Base-by-base conservation (phyloP, 257 asterid genomes). In the Osmanthus fragrans region DNA sequence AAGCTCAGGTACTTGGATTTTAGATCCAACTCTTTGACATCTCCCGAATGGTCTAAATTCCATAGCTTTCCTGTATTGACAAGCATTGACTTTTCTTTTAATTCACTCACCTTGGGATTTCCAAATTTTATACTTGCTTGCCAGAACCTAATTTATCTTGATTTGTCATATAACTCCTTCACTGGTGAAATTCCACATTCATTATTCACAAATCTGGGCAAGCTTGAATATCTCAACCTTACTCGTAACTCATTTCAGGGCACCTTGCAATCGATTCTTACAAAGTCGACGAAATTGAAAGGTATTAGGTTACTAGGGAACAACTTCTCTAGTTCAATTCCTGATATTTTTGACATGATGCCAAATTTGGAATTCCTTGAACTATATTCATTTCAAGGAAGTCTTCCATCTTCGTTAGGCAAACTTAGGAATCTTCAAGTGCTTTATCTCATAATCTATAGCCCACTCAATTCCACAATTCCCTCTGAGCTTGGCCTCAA, bases 151-250 rank as follows among this genome's bases (percentile, higher is more conserved):
- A 88, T 89, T 23, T 86, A 65, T 71, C 95, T 94, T 64, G 93
- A 92, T 80, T 76, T 94, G 82, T 89, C 93, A 2, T 19, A 1
- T 0, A 94, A 91, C 82, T 16, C 69, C 11, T 70, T 94, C 18
- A 85, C 84, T 7, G 97, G 92, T 63, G 76, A 79, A 49, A 83
- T 92, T 71, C 97, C 97, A 27, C 89, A 85, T 66, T 76, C 84
- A 11, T 13, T 89, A 32, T 94, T 90, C 83, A 66, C 64, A 54
- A 84, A 86, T 84, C 73, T 94, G 21, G 58, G 19, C 49, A 80
- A 84, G 4, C 94, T 93, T 39, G 86, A 93, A 60, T 78, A 82
- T 75, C 85, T 93, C 6, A 81, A 90, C 71, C 87, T 93, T 72
- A 58, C 54, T 13, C 2, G 4, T 4, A 93, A 91, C 82, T 27